These are phyloP conservation scores for Daldinia sp. DNA, from an alignment of 2,329 filamentous ascomycete genomes.

Conservation along the genomic window DNA sequence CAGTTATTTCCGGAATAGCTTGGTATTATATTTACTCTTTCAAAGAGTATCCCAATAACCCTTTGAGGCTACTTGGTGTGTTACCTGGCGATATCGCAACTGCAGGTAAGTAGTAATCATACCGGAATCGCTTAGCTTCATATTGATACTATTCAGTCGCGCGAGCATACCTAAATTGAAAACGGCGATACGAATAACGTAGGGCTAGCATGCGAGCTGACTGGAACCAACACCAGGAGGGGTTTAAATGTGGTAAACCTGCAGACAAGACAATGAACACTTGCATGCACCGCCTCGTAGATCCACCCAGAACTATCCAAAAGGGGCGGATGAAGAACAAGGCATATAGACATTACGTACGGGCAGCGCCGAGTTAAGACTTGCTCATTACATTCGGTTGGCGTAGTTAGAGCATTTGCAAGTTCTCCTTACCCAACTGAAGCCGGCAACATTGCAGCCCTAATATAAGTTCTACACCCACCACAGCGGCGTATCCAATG, in stretches of 20 bases:
- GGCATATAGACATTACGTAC: background rate
- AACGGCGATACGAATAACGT: constrained; percentile 7
- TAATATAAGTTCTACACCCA: constrained; percentile 25
- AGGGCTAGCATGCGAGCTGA: constrained; percentile 15
- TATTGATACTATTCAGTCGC: background rate
- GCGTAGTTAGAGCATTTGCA: background rate
- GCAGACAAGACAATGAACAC: constrained; percentile 18
- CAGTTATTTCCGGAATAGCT: constrained; percentile 31
- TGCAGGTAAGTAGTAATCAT: constrained; percentile 11
- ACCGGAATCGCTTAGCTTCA: background rate
- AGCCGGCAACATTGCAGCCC: constrained; percentile 4
- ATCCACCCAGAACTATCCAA: constrained; percentile 25
- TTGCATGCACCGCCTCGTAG: constrained; percentile 36
- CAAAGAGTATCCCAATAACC: background rate
- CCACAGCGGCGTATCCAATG: constrained; percentile 4
- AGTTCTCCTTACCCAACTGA: constrained; percentile 3
- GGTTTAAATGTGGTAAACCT: constrained; percentile 1
- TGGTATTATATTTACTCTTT: constrained; percentile 16
- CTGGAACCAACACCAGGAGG: background rate
- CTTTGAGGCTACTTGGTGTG: constrained; percentile 13
- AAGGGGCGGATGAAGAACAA: constrained; percentile 5
- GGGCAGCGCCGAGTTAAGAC: constrained; percentile 6
- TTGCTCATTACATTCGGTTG: background rate
- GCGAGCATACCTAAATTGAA: background rate
- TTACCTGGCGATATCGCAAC: background rate